Evolutionary conservation across 305 asterid species (phyloP).

Genomic region (Solanum chacoense): DNA sequence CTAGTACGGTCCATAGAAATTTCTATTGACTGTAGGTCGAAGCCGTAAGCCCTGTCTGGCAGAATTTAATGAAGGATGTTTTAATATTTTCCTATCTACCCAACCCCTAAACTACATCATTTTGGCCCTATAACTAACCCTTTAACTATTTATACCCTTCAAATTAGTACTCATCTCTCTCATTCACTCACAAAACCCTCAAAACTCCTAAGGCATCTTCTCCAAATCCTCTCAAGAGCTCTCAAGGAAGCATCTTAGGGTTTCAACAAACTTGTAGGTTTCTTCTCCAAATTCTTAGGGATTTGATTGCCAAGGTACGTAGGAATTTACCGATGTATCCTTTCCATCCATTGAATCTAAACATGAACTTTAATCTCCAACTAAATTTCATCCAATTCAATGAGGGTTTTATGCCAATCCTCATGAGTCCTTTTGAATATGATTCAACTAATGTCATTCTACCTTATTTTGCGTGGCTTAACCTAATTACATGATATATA

Average conservation of each 20-base stretch:
- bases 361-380: not conserved
- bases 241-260: not conserved
- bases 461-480: not conserved
- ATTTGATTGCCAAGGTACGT: not conserved
- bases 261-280: not conserved
- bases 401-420: not conserved
- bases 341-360: not conserved
- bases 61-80: not conserved
- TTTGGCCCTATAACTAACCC: not conserved
- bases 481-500: not conserved
- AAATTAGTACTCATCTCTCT: not conserved
- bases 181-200: not conserved
- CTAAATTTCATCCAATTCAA: not conserved
- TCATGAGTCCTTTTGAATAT: not conserved
- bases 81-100: not conserved
- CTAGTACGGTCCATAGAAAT: not conserved
- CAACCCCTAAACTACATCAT: not conserved
- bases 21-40: not conserved
- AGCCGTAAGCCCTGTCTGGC: not conserved
- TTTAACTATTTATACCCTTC: not conserved
- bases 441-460: not conserved
- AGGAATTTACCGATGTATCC: not conserved
- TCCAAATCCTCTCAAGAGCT: not conserved
- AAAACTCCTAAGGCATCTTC: not conserved
- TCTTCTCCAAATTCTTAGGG: not conserved